Conservation (phyloP, 257 asterid genomes). For the Fraxinus pennsylvanica region DNA sequence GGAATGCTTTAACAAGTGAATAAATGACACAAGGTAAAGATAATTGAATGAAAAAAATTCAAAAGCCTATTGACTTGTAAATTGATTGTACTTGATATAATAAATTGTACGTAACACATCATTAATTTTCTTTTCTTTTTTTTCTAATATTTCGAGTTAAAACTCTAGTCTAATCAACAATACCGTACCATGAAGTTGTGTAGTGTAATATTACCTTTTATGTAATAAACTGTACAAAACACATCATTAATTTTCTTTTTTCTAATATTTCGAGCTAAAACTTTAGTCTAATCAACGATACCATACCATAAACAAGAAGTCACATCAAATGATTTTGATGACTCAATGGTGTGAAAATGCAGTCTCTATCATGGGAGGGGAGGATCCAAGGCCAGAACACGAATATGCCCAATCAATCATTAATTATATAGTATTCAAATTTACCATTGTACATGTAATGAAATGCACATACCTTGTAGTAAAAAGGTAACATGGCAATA, state of each 20-base stretch:
- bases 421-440: background rate
- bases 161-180: background rate
- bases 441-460: background rate
- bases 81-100: no score
- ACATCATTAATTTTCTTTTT: no score
- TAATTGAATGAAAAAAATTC: no score
- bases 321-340: background rate
- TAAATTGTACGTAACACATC: no score
- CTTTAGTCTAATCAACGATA: background rate
- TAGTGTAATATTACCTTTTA: no score
- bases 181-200: no score
- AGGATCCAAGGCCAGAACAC: background rate
- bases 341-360: background rate
- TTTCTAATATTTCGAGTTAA: background rate
- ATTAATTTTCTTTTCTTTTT: no score
- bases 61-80: no score
- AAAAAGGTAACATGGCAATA: no score
- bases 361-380: background rate
- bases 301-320: background rate
- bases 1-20: no score
- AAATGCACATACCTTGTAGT: background rate
- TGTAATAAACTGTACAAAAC: no score
- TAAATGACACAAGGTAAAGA: no score
- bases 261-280: background rate
- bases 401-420: background rate